phyloP scores from a whole-genome alignment of 306 rosid genomes.

The Malus sieversii region DNA sequence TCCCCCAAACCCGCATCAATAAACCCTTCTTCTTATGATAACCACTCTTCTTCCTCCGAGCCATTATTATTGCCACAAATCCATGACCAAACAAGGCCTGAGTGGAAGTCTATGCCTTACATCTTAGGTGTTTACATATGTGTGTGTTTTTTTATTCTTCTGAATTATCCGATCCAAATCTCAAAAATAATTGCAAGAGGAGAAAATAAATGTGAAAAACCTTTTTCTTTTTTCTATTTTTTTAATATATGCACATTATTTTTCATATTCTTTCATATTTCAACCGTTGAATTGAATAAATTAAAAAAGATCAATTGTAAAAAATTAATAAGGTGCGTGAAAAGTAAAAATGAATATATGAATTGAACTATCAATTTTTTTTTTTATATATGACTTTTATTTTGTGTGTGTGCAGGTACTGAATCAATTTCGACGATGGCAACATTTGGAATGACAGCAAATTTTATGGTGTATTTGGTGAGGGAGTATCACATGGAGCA shows the following conservation, averaged over 20 bases:
- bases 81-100: not conserved
- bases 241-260: not conserved
- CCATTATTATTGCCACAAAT: not conserved
- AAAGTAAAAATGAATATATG: too few relatives aligned
- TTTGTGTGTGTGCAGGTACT: conserved; percentile 23
- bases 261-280: too few relatives aligned
- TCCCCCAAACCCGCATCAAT: too few relatives aligned
- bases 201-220: too few relatives aligned
- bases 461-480: conserved; percentile 41
- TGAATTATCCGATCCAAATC: not conserved
- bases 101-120: conserved; percentile 39
- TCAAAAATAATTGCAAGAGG: too few relatives aligned
- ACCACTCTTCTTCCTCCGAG: not conserved
- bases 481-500: conserved; percentile 48
- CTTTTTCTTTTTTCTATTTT: too few relatives aligned
- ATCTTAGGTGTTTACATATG: conserved; percentile 17
- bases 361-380: too few relatives aligned
- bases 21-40: too few relatives aligned
- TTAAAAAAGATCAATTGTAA: accelerated
- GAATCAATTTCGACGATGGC: conserved; percentile 45
- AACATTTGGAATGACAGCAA: conserved; percentile 35
- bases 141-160: not conserved
- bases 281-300: accelerated
- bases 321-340: accelerated
- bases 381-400: too few relatives aligned